Base-by-base conservation (phyloP, 2,329 filamentous ascomycete genomes). In the Nigrospora osmanthi region DNA sequence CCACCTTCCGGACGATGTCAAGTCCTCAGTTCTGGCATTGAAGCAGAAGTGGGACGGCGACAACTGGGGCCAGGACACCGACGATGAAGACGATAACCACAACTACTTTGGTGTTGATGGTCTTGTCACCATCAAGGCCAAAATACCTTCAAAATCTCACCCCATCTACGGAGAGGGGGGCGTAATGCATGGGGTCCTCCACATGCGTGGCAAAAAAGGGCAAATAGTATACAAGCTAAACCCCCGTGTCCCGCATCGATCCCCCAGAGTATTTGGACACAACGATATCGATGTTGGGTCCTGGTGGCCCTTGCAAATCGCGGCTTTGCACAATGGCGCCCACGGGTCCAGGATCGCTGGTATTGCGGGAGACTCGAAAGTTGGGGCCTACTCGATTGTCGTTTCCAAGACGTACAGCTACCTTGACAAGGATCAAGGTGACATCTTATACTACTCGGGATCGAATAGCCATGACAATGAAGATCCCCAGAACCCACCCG, bases 321-420 rank as follows among this genome's bases (percentile, higher is more conserved):
- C 52, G 5, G 55, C 57, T 2, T 49, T 59, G 4, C 53, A 55
- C n/a, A 52, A 51, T 11, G 58, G 58, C 4, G 57, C 55, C 2
- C 58, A 61, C 34, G 54, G 55, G 3, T 34, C 49, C 14, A 44
- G 47, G 2, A 55, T 54, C 19, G 55, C 42, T 5, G 57, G 57
- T 1, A 60, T 61, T 13, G 35, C 51, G 14, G 58, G 57, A 14
- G 49, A 39, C 40, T 48, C 36, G 1, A 17, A 23, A 1, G 35
- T 30, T 3, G 58, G 58, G 1, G 54, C 58, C 0, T 58, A 53
- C 42, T 60, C 58, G 2, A 57, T 61, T 23, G 55, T 60, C 1
- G 48, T 58, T 1, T 43, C 54, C 2, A 34, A 17, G 5, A 35
- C 17, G 11, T 54, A 56, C 42, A 40, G 50, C 3, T 45, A 50